Conservation (phyloP, 805 yeast genomes). For the Saturnispora ahearnii region DNA sequence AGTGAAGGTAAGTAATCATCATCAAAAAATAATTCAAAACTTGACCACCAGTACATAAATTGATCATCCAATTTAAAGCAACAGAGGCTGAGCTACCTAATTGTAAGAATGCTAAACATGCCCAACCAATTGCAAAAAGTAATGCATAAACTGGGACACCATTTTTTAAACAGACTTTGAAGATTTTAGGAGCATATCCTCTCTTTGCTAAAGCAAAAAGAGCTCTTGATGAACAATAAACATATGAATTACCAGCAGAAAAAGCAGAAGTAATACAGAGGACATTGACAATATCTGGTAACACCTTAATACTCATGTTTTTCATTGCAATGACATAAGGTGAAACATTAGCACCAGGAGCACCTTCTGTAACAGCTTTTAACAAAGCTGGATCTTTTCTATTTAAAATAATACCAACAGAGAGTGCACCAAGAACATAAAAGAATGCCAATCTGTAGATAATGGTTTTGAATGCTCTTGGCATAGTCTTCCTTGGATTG, state of each 20-base stretch:
- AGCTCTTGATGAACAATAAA: conserved; percentile 61
- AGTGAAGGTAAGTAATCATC: conserved; percentile 48
- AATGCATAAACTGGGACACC: conserved; percentile 45
- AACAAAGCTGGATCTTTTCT: conserved; percentile 54
- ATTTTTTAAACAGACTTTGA: conserved; percentile 48
- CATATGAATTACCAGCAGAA: conserved; percentile 77
- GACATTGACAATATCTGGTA: conserved; percentile 75
- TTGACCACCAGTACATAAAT: conserved; percentile 25
- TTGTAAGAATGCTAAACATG: conserved; percentile 28
- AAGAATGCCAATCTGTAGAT: conserved; percentile 58
- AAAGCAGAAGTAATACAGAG: conserved; percentile 67
- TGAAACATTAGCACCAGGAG: conserved; percentile 71
- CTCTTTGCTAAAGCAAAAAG: conserved; percentile 61
- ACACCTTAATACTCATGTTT: conserved; percentile 51
- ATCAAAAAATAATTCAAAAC: conserved; percentile 23
- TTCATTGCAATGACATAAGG: conserved; percentile 82
- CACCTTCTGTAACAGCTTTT: conserved; percentile 47
- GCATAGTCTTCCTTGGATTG: conserved; percentile 48
- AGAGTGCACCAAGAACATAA: conserved; percentile 65
- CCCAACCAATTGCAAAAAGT: conserved; percentile 24
- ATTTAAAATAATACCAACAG: conserved; percentile 71
- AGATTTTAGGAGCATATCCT: conserved; percentile 66
- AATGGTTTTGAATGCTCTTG: conserved; percentile 72
- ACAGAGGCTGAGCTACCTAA: conserved; percentile 26
- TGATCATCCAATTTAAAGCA: conserved; percentile 27